Percentiles rank a stretch among this genome's conserved stretches.
phyloP scores from a whole-genome alignment of 108 stramenopile genomes.

The Licmophora abbreviata region DNA sequence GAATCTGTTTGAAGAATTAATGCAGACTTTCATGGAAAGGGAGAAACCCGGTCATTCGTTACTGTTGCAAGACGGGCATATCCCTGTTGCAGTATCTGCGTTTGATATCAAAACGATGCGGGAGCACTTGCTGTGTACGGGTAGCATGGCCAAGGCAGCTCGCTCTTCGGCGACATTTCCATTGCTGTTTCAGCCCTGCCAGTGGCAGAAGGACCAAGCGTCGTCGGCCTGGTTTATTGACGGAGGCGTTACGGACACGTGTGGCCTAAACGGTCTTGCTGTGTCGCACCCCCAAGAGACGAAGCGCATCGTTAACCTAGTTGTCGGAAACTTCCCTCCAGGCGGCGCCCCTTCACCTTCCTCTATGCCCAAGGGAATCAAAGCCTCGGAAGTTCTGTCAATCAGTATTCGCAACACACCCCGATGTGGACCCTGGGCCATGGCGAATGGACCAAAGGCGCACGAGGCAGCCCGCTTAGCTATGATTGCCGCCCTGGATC shows the following conservation, averaged over 20 bases:
- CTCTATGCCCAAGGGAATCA: slow-evolving; percentile 27
- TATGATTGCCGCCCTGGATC: slow-evolving; percentile 41
- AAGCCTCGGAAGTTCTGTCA: slow-evolving; percentile 37
- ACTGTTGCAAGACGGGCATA: slow-evolving; percentile 47
- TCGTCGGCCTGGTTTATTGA: slow-evolving; percentile 44
- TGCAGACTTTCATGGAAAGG: slow-evolving; percentile 28
- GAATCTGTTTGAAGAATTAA: slow-evolving; percentile 53
- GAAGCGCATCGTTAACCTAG: slow-evolving; percentile 54
- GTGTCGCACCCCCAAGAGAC: slow-evolving; percentile 1
- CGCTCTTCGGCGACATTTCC: slow-evolving; percentile 75
- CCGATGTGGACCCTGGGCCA: slow-evolving; percentile 63
- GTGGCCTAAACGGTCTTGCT: slow-evolving; percentile 46
- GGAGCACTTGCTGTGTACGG: slow-evolving; percentile 32
- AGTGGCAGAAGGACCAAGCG: slow-evolving; percentile 27
- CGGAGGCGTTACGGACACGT: slow-evolving; percentile 57
- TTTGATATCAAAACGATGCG: slow-evolving; percentile 48
- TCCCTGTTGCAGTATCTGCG: slow-evolving; percentile 70
- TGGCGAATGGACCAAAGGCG: slow-evolving; percentile 63
- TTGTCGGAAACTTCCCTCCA: slow-evolving; percentile 47
- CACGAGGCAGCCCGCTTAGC: slow-evolving; percentile 50
- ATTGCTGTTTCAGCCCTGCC: slow-evolving; percentile 61
- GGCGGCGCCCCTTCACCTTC: slow-evolving; percentile 25
- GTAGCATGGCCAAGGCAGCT: slow-evolving; percentile 74
- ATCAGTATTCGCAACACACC: slow-evolving; percentile 56
- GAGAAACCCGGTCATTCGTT: slow-evolving; percentile 10